Evolutionary conservation across 305 asterid genomes (phyloP), one percentile per base, ranked within the genome.

Genomic region (Fraxinus ornus): DNA sequence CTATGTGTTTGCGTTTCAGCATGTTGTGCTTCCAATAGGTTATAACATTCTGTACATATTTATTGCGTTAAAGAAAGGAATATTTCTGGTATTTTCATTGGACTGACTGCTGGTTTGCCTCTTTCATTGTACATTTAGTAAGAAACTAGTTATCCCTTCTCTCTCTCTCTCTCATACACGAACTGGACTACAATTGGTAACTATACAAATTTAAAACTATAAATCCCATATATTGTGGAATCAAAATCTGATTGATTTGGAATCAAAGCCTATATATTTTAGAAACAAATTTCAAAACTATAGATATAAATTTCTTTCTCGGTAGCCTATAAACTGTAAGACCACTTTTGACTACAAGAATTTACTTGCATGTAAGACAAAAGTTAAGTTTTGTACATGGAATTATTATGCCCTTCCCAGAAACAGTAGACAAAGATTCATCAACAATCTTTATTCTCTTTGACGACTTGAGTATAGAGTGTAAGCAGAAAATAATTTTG

Each of bases 1-100:
- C 89, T 96, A 96, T 86, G 75, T 94, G 79, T 93, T 91, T 88
- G 98, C 98, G 80, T 96, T 96, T 91, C 94, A 96, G 89, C 90
- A 94, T 0, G 35, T 0, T 0, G 35, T 32, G 35, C 35, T 32
- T 32, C 98, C 99, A 55, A 93, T 94, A 90, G 99, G 99, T 96
- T 85, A 88, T 78, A 39, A 24, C 24, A 64, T 77, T 35, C 70
- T 83, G 21, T 24, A 49, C 37, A 77, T 52, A 44, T 57, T 49
- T 73, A 75, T 76, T 80, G 44, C 76, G 36, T 83, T 82, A 9
- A 17, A 76, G 49, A 13, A 66, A 36, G 44, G 52, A 47, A 33
- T 28, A 24, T 39, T 17, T 37, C 5, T 3, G 41, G 64, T 82
- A 32, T 32, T 19, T 32, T 28, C 2, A 21, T 83, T 64, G 32